Conservation (phyloP, 2,329 filamentous ascomycete genomes). For the Claviceps capensis region DNA sequence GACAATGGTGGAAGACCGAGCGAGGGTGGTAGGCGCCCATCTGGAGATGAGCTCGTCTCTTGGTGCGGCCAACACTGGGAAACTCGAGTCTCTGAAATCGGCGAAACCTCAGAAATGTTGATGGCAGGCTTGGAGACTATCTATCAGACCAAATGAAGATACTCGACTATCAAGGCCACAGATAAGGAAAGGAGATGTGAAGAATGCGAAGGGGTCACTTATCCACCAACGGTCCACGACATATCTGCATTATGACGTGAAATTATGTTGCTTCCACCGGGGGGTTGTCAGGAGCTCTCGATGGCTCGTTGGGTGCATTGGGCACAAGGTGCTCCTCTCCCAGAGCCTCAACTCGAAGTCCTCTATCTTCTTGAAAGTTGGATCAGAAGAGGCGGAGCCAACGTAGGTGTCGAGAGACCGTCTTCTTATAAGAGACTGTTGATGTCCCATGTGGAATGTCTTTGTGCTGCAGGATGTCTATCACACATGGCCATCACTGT, state of each 20-base stretch:
- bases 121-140: background rate
- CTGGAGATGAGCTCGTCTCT: too few species aligned
- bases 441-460: background rate
- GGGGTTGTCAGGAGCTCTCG: background rate
- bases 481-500: background rate
- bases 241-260: background rate
- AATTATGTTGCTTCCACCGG: background rate
- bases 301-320: background rate
- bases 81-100: background rate
- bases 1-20: too few species aligned
- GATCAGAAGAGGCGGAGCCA: too few species aligned
- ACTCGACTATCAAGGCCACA: background rate
- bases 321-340: background rate
- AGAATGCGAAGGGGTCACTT: too few species aligned
- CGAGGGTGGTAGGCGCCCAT: too few species aligned
- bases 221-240: too few species aligned
- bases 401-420: background rate
- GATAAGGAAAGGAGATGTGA: too few species aligned
- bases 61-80: background rate
- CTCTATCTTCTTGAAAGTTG: too few species aligned
- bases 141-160: background rate
- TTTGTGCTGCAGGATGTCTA: background rate
- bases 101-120: background rate
- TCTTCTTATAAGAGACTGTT: background rate
- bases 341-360: too few species aligned